Conservation (phyloP, 345 rosid genomes). For the Gossypium turneri region DNA sequence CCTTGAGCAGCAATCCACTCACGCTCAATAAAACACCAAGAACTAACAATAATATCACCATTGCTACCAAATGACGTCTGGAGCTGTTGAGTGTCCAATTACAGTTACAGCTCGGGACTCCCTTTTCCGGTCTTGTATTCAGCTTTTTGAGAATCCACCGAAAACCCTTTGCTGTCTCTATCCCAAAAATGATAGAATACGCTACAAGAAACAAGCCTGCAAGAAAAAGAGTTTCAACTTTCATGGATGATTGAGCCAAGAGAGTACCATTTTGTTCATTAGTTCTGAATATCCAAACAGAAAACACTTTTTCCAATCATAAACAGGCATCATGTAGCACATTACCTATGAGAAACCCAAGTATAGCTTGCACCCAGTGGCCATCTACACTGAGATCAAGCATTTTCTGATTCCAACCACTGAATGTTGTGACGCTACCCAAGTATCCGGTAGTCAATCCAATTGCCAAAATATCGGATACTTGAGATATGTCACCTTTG, state of each 20-base stretch:
- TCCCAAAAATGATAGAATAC: slow-evolving; percentile 67
- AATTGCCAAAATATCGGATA: slow-evolving; percentile 67
- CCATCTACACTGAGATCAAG: slow-evolving; percentile 73
- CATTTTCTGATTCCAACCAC: slow-evolving; percentile 98
- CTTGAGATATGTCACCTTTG: slow-evolving; percentile 56
- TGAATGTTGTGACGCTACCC: slow-evolving; percentile 96
- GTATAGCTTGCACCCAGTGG: slow-evolving; percentile 58
- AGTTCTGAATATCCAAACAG: background rate
- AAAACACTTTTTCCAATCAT: background rate
- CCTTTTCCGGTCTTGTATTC: slow-evolving; percentile 18
- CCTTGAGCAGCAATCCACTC: slow-evolving; percentile 42
- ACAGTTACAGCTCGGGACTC: slow-evolving; percentile 9
- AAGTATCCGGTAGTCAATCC: slow-evolving; percentile 84
- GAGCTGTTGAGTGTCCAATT: slow-evolving; percentile 40
- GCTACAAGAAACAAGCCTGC: slow-evolving; percentile 81
- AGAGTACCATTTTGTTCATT: background rate
- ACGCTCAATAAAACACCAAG: slow-evolving; percentile 42
- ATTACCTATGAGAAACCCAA: slow-evolving; percentile 74
- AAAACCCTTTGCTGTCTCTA: slow-evolving; percentile 81
- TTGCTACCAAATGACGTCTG: slow-evolving; percentile 38
- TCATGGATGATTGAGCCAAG: background rate
- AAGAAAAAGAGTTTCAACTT: background rate
- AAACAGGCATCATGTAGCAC: background rate
- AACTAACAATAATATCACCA: slow-evolving; percentile 38
- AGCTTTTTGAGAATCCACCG: slow-evolving; percentile 38